Conservation (phyloP, 1,284 basidiomycete genomes). For the Paramarasmius palmivorus region DNA sequence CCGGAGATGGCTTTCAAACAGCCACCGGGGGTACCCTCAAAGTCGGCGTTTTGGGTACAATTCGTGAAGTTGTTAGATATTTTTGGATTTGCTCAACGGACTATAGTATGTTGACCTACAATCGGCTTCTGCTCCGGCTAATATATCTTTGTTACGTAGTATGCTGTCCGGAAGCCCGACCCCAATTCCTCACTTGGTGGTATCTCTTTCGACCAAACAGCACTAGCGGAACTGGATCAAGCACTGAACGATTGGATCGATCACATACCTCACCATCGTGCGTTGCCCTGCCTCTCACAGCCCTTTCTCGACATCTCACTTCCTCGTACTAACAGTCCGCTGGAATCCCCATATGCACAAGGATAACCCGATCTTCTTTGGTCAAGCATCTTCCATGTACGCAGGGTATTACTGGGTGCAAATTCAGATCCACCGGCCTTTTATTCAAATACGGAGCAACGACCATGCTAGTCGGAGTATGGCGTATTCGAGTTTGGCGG, state of each 20-base stretch:
- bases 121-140: background rate
- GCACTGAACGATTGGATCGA: constrained; percentile 69
- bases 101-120: constrained; percentile 45
- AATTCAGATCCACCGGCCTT: constrained; percentile 41
- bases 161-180: constrained; percentile 34
- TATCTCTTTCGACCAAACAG: constrained; percentile 50
- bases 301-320: background rate
- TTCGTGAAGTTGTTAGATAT: constrained; percentile 65
- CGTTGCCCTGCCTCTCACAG: constrained; percentile 16
- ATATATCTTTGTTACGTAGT: constrained; percentile 28
- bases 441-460: constrained; percentile 64
- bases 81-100: constrained; percentile 58
- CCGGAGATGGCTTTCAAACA: constrained; percentile 45
- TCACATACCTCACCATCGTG: constrained; percentile 56
- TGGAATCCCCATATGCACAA: constrained; percentile 60
- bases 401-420: background rate
- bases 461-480: constrained; percentile 37
- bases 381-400: background rate
- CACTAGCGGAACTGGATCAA: constrained; percentile 63
- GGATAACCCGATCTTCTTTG: constrained; percentile 19
- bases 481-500: constrained; percentile 61
- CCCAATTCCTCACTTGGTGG: constrained; percentile 18
- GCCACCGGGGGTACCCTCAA: constrained; percentile 51
- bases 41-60: constrained; percentile 55
- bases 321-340: constrained; percentile 33